These are phyloP conservation scores for Leccinum disarticulatum DNA, from an alignment of 768 basidiomycete species.

Conservation along the genomic window DNA sequence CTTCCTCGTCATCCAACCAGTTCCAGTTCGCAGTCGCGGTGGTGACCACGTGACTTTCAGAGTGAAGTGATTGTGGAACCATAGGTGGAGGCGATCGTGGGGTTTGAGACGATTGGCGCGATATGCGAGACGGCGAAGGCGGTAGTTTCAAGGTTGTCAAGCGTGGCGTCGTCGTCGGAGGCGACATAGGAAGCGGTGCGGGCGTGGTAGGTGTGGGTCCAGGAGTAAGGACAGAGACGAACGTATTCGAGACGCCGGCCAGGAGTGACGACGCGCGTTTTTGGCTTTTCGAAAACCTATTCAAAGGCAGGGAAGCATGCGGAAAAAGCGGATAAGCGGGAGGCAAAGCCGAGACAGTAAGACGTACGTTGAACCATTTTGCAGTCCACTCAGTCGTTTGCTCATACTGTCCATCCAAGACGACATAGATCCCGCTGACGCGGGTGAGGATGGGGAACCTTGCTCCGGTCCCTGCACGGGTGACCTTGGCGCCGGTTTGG, in stretches of 20 bases:
- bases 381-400: conserved; percentile 59
- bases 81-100: not conserved
- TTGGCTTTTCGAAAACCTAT: conserved; percentile 63
- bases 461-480: not conserved
- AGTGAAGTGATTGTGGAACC: not conserved
- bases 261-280: conserved; percentile 68
- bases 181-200: conserved; percentile 10
- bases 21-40: conserved; percentile 13
- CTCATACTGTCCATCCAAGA: conserved; percentile 61
- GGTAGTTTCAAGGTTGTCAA: conserved; percentile 3
- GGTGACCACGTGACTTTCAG: not conserved
- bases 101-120: not conserved
- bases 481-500: not conserved
- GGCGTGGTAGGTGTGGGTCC: conserved; percentile 33
- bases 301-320: not conserved
- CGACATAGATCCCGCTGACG: conserved; percentile 30
- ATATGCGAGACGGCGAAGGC: not conserved
- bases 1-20: conserved; percentile 44
- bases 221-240: conserved; percentile 48
- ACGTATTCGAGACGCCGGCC: conserved; percentile 61
- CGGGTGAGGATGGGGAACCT: conserved; percentile 30
- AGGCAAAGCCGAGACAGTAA: not conserved
- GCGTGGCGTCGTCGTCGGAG: conserved; percentile 10
- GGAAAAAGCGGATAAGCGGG: not conserved
- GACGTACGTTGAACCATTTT: conserved; percentile 54